Percentiles rank a stretch among this genome's conserved stretches.
Conservation (phyloP, 2,329 filamentous ascomycete genomes). For the Colletotrichum australisinense region DNA sequence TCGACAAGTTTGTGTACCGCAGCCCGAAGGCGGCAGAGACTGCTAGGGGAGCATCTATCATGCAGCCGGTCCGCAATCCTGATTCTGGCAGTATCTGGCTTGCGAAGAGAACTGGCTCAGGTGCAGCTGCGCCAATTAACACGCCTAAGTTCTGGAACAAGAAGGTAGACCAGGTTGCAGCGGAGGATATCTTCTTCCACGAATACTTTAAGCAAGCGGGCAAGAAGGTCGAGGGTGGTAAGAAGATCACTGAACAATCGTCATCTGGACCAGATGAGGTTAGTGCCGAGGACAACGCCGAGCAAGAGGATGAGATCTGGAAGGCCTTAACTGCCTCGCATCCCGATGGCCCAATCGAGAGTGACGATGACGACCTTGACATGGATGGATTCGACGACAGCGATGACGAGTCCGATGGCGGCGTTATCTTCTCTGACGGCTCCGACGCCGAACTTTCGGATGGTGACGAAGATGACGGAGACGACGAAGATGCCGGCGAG, state of each 20-base stretch:
- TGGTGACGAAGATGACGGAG: constrained; percentile 52
- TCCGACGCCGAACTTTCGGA: constrained; percentile 61
- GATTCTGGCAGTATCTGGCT: constrained; percentile 68
- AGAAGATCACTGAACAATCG: constrained; percentile 64
- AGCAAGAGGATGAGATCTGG: constrained; percentile 87
- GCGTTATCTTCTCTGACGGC: constrained; percentile 41
- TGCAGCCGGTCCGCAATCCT: constrained; percentile 83
- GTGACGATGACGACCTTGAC: constrained; percentile 66
- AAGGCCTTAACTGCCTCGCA: constrained; percentile 85
- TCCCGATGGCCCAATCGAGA: constrained; percentile 79
- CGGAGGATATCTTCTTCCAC: constrained; percentile 98
- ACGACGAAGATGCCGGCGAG: constrained; percentile 45
- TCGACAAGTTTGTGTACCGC: constrained; percentile 98
- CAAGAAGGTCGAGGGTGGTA: constrained; percentile 68
- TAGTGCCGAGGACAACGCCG: constrained; percentile 60
- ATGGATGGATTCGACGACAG: constrained; percentile 59
- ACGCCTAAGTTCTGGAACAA: constrained; percentile 91
- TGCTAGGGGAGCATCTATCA: constrained; percentile 87
- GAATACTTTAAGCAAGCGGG: constrained; percentile 88
- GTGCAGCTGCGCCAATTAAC: constrained; percentile 70
- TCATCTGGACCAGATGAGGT: constrained; percentile 54
- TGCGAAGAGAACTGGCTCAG: constrained; percentile 59
- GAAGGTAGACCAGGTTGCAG: constrained; percentile 87
- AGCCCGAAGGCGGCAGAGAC: constrained; percentile 81
- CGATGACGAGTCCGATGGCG: constrained; percentile 42